Evolutionary conservation across 192 early-diverging fungal species (phyloP).

Genomic region (Podila minutissima): DNA sequence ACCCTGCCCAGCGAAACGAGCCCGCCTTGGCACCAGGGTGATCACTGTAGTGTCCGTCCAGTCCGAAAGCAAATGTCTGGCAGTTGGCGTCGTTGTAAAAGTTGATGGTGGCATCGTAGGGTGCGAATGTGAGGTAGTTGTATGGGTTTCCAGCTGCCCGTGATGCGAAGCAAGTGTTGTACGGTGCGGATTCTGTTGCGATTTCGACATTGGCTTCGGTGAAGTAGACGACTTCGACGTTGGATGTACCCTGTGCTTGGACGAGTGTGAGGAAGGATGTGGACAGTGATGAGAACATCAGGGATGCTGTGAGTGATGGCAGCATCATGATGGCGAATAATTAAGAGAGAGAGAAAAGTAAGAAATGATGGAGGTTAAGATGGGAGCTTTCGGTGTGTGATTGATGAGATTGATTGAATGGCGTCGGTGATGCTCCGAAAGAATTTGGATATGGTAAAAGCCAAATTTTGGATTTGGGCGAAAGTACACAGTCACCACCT

Average conservation of each 20-base stretch:
- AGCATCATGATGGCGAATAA: not conserved
- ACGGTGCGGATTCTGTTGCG: conserved; percentile 17
- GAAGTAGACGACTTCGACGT: conserved; percentile 18
- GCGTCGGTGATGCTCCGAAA: too few relatives aligned
- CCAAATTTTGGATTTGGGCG: too few relatives aligned
- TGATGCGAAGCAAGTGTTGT: conserved; percentile 35
- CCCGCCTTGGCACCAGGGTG: conserved; percentile 34
- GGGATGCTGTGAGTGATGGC: not conserved
- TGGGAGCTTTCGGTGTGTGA: too few relatives aligned
- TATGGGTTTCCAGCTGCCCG: conserved; percentile 24
- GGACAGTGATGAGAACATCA: not conserved
- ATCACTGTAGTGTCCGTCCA: conserved; percentile 45
- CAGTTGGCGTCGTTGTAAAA: conserved; percentile 43
- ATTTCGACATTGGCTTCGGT: conserved; percentile 34
- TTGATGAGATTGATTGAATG: too few relatives aligned
- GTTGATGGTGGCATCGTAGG: conserved; percentile 46
- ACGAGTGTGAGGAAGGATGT: not conserved
- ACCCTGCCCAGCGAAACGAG: conserved; percentile 43
- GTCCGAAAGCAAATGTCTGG: conserved; percentile 30
- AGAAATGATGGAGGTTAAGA: too few relatives aligned
- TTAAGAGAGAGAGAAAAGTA: not conserved
- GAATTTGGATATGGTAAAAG: too few relatives aligned
- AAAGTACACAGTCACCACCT: too few relatives aligned
- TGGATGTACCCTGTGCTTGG: not conserved
- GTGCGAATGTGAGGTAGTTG: conserved; percentile 37